Evolutionary conservation across 352 stramenopile genomes (phyloP).

Genomic region (Globisporangium echinulatum): DNA sequence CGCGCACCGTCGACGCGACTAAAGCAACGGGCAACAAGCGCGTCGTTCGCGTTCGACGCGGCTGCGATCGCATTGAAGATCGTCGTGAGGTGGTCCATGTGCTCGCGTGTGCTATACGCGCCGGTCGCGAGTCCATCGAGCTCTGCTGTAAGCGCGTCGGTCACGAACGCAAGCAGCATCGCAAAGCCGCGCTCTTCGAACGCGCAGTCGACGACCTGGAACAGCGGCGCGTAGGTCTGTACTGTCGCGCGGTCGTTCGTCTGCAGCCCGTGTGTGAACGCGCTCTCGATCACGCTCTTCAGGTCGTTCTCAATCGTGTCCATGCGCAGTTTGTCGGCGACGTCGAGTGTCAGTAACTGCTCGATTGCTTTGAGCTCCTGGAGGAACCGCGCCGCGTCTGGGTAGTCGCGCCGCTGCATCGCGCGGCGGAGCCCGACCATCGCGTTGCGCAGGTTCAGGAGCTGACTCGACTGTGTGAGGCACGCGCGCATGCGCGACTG

Average conservation of each 20-base stretch:
- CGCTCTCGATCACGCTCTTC: constrained; percentile 64
- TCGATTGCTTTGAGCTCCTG: constrained; percentile 74
- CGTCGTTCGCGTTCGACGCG: constrained; percentile 52
- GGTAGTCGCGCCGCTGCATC: constrained; percentile 70
- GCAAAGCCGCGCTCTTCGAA: constrained; percentile 66
- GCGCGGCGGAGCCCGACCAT: constrained; percentile 61
- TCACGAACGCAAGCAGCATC: constrained; percentile 49
- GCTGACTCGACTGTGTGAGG: constrained; percentile 59
- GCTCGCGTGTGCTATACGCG: constrained; percentile 66
- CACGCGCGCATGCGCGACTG: constrained; percentile 64
- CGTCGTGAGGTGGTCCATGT: constrained; percentile 64
- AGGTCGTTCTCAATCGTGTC: constrained; percentile 83
- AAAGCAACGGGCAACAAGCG: constrained; percentile 52
- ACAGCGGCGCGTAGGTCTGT: constrained; percentile 67
- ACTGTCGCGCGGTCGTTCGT: constrained; percentile 36
- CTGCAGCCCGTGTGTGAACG: constrained; percentile 52
- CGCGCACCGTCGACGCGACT: constrained; percentile 37
- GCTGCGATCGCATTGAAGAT: constrained; percentile 77
- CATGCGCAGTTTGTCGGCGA: constrained; percentile 76
- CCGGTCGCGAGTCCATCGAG: constrained; percentile 27
- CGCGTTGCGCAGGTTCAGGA: constrained; percentile 75
- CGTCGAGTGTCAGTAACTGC: constrained; percentile 66
- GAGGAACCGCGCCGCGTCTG: constrained; percentile 65
- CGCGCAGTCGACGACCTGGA: constrained; percentile 53
- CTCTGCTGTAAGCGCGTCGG: constrained; percentile 24